These are phyloP conservation scores for Saturnispora halmiae DNA, from an alignment of 805 yeast genomes.

Conservation along the genomic window DNA sequence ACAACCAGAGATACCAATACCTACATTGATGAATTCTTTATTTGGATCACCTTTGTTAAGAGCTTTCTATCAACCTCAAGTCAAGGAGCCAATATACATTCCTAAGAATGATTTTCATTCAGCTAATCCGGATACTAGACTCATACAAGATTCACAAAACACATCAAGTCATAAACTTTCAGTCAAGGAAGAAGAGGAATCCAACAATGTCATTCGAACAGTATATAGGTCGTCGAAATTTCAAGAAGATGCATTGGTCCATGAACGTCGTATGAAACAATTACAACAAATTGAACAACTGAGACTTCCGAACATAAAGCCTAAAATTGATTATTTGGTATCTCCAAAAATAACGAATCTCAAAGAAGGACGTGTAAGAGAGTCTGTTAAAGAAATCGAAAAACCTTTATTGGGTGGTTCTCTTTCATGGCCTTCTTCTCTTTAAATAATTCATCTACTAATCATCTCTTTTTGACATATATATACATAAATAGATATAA, in stretches of 20 bases:
- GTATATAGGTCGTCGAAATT: conserved; percentile 3
- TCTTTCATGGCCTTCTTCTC: conserved; percentile 2
- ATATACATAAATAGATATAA: too few species aligned
- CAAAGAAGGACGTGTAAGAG: conserved; percentile 22
- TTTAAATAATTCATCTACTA: too few species aligned
- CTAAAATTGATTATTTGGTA: conserved; percentile 8
- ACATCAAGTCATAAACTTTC: neutral
- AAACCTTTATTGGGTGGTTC: conserved; percentile 1
- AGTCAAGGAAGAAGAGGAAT: neutral
- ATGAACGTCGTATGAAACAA: conserved; percentile 9
- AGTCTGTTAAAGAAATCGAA: conserved; percentile 21
- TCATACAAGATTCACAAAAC: neutral
- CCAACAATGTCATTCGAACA: conserved; percentile 4
- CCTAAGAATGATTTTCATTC: neutral
- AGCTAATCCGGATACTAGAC: neutral
- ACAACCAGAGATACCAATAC: neutral
- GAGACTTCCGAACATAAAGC: neutral
- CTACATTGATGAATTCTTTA: conserved; percentile 5
- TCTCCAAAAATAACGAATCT: conserved; percentile 17
- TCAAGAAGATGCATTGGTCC: conserved; percentile 6
- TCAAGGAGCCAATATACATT: conserved; percentile 22
- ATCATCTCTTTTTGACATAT: too few species aligned
- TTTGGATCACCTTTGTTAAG: conserved; percentile 14
- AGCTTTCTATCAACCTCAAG: conserved; percentile 21
- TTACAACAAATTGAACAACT: conserved; percentile 8